These are phyloP conservation scores for Boletus vermiculosoides DNA, from an alignment of 768 basidiomycete species.

Conservation along the genomic window DNA sequence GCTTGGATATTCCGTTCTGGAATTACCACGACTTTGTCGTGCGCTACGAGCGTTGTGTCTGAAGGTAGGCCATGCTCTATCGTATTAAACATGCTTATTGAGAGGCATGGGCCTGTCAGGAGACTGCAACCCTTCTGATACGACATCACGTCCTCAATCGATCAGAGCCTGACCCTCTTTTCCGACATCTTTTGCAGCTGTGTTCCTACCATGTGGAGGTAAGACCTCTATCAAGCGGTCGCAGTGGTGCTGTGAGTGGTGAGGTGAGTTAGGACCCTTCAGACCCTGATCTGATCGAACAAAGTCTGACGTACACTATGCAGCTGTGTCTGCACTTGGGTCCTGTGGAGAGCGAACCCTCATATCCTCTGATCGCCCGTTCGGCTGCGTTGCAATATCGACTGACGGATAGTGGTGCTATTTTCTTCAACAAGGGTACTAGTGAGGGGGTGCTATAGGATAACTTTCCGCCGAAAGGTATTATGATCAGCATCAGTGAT, in stretches of 20 bases:
- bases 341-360: constrained; percentile 35
- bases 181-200: constrained; percentile 57
- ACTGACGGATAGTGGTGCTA: constrained; percentile 59
- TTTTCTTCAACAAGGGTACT: constrained; percentile 75
- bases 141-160: constrained; percentile 61
- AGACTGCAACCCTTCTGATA: constrained; percentile 53
- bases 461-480: neutral
- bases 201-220: constrained; percentile 73
- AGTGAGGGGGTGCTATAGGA: constrained; percentile 57
- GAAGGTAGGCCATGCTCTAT: constrained; percentile 40
- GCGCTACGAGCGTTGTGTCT: constrained; percentile 56
- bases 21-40: constrained; percentile 57
- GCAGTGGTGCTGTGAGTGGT: constrained; percentile 76
- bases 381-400: constrained; percentile 66
- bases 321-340: constrained; percentile 67
- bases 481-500: neutral
- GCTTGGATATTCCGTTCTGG: constrained; percentile 56
- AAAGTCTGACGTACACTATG: neutral
- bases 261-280: constrained; percentile 46
- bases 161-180: constrained; percentile 57
- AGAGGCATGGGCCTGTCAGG: constrained; percentile 34
- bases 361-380: constrained; percentile 45
- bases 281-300: neutral
- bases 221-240: constrained; percentile 65
- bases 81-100: neutral